Percentiles rank a stretch among this genome's conserved stretches.
Evolutionary conservation across 495 filamentous ascomycete genomes (phyloP).

Genomic region (Mytilinidion resinicola): DNA sequence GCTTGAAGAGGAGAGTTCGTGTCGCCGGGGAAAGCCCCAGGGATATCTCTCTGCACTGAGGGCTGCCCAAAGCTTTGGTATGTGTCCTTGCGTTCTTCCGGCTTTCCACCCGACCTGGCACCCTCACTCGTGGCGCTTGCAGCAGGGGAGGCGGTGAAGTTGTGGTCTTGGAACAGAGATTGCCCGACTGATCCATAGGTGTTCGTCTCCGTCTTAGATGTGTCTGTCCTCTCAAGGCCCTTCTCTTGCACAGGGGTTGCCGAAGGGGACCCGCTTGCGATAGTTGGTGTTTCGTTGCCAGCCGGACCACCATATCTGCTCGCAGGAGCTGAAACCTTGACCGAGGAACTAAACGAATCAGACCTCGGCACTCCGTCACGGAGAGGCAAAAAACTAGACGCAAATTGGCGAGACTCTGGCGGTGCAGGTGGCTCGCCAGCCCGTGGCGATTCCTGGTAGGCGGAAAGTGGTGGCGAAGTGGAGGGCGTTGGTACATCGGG

Average conservation of each 20-base stretch:
- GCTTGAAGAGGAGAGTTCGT: slow-evolving; percentile 40
- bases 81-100: slow-evolving; percentile 31
- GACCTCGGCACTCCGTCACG: slow-evolving; percentile 45
- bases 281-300: slow-evolving; percentile 55
- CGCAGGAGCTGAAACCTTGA: slow-evolving; percentile 72
- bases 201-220: slow-evolving; percentile 26
- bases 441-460: slow-evolving; percentile 49
- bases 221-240: slow-evolving; percentile 33
- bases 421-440: slow-evolving; percentile 51
- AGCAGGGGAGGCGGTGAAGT: slow-evolving; percentile 27
- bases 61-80: slow-evolving; percentile 30
- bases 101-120: slow-evolving; percentile 22
- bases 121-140: slow-evolving; percentile 29
- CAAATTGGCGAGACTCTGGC: slow-evolving; percentile 64
- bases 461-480: slow-evolving; percentile 51
- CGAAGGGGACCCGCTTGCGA: slow-evolving; percentile 34
- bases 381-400: slow-evolving; percentile 64
- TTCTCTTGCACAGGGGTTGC: slow-evolving; percentile 45
- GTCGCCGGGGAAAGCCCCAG: slow-evolving; percentile 56
- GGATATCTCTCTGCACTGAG: slow-evolving; percentile 38
- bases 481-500: slow-evolving; percentile 52
- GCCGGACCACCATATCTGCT: slow-evolving; percentile 62
- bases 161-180: slow-evolving; percentile 21
- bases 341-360: slow-evolving; percentile 69
- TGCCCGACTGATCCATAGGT: slow-evolving; percentile 1